These are phyloP conservation scores for Umbelopsis ramanniana DNA, from an alignment of 192 early-diverging fungal species.

Conservation along the genomic window DNA sequence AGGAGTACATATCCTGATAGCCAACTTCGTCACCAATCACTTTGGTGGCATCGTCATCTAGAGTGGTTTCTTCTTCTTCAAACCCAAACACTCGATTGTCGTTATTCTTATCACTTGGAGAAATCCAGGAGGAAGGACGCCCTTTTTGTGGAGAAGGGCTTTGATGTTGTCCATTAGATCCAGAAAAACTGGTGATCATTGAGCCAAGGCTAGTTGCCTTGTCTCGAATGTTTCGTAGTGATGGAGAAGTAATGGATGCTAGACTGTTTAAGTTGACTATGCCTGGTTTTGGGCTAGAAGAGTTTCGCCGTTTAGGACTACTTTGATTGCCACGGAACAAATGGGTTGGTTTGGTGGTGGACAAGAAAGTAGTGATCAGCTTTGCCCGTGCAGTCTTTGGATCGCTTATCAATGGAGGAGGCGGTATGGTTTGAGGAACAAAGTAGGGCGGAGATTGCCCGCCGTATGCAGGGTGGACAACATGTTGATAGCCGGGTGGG, in stretches of 20 bases:
- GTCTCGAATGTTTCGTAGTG: conserved; percentile 23
- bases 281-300: conserved; percentile 2
- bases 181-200: conserved; percentile 29
- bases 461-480: neutral
- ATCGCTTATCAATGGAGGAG: neutral
- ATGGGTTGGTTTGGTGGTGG: conserved; percentile 23
- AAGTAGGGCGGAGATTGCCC: conserved; percentile 16
- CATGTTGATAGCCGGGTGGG: neutral
- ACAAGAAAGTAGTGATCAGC: conserved; percentile 36
- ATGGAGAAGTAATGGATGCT: conserved; percentile 1
- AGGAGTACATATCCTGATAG: conserved; percentile 57
- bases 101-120: conserved; percentile 31
- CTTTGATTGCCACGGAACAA: conserved; percentile 11
- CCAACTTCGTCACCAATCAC: conserved; percentile 48
- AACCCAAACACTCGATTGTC: conserved; percentile 42
- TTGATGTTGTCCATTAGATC: conserved; percentile 27
- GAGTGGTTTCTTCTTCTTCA: conserved; percentile 34
- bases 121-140: conserved; percentile 22
- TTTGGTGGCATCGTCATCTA: conserved; percentile 43
- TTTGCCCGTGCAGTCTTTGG: conserved; percentile 27
- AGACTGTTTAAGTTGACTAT: neutral
- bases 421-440: neutral
- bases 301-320: neutral
- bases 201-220: conserved; percentile 35
- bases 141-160: neutral